These are phyloP conservation scores for Moelleriella libera DNA, from an alignment of 2,329 filamentous ascomycete species.

Conservation along the genomic window DNA sequence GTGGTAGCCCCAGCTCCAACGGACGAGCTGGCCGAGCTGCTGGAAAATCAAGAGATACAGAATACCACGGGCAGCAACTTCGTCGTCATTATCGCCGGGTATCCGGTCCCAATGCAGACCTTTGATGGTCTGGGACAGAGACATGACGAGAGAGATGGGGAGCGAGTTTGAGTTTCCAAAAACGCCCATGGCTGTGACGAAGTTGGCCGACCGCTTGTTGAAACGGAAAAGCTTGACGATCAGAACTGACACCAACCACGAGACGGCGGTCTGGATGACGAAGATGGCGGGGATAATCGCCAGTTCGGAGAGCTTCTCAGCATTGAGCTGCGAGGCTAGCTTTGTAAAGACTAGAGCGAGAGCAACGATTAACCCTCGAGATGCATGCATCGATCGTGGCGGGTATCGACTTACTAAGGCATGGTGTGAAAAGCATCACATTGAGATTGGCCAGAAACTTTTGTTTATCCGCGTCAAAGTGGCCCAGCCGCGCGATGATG, in stretches of 20 bases:
- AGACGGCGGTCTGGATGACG: constrained; percentile 72
- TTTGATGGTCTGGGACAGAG: constrained; percentile 78
- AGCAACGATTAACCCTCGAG: neutral
- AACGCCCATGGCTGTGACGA: constrained; percentile 90
- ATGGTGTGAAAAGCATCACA: constrained; percentile 91
- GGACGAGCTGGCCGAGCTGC: constrained; percentile 84
- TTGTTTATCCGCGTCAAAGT: constrained; percentile 91
- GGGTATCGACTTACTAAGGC: constrained; percentile 56
- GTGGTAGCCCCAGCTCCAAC: constrained; percentile 98
- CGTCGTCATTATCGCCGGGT: constrained; percentile 84
- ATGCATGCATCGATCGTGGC: neutral
- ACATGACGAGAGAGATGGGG: constrained; percentile 89
- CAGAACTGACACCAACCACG: constrained; percentile 59
- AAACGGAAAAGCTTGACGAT: constrained; percentile 69
- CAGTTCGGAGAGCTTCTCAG: constrained; percentile 78
- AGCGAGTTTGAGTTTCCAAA: constrained; percentile 98
- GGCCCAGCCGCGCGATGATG: constrained; percentile 74
- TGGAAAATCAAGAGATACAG: constrained; percentile 95
- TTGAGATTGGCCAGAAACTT: constrained; percentile 96
- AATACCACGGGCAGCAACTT: constrained; percentile 87
- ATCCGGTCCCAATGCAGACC: constrained; percentile 90
- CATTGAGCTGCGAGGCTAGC: constrained; percentile 83
- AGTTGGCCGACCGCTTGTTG: constrained; percentile 76
- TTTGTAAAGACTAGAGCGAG: constrained; percentile 72
- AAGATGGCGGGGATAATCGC: constrained; percentile 95